These are phyloP conservation scores for Pestalotiopsis fici DNA, from an alignment of 2,329 filamentous ascomycete species.

Conservation along the genomic window DNA sequence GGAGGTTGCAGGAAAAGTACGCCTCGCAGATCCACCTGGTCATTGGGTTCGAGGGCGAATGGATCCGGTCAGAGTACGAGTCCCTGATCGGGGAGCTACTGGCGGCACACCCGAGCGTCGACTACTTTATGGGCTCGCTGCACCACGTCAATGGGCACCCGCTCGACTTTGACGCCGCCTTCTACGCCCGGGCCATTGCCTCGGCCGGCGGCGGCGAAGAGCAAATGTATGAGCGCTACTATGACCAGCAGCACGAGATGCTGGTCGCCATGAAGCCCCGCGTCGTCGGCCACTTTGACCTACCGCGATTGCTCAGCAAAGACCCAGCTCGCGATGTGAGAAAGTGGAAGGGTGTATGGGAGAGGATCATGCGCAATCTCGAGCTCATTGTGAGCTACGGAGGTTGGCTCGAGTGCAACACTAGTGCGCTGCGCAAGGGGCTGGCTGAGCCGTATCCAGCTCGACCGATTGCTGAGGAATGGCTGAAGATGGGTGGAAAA, in stretches of 20 bases:
- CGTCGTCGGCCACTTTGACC: constrained; percentile 91
- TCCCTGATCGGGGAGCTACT: constrained; percentile 60
- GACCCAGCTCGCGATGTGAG: constrained; percentile 64
- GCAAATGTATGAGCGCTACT: constrained; percentile 79
- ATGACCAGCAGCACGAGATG: constrained; percentile 86
- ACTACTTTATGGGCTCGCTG: constrained; percentile 91
- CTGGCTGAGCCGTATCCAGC: constrained; percentile 88
- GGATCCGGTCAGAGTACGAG: constrained; percentile 71
- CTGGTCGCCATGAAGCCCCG: constrained; percentile 69
- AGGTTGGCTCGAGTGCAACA: constrained; percentile 88
- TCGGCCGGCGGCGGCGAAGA: constrained; percentile 56
- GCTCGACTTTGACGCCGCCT: constrained; percentile 78
- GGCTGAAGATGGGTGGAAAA: constrained; percentile 70
- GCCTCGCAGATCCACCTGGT: constrained; percentile 72
- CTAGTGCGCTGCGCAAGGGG: constrained; percentile 83
- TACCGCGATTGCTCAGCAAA: constrained; percentile 79
- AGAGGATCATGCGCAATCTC: constrained; percentile 73
- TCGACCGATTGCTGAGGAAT: constrained; percentile 76
- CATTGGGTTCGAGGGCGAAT: constrained; percentile 92
- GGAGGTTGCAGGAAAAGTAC: constrained; percentile 71
- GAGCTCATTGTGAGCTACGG: constrained; percentile 70
- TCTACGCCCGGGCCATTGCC: constrained; percentile 66
- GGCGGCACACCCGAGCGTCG: constrained; percentile 61
- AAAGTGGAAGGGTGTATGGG: constrained; percentile 68
- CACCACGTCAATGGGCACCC: constrained; percentile 87